Percentiles rank a stretch among this genome's conserved stretches.
phyloP scores from a whole-genome alignment of 176 grass and related monocot species.

The Phyllostachys edulis region DNA sequence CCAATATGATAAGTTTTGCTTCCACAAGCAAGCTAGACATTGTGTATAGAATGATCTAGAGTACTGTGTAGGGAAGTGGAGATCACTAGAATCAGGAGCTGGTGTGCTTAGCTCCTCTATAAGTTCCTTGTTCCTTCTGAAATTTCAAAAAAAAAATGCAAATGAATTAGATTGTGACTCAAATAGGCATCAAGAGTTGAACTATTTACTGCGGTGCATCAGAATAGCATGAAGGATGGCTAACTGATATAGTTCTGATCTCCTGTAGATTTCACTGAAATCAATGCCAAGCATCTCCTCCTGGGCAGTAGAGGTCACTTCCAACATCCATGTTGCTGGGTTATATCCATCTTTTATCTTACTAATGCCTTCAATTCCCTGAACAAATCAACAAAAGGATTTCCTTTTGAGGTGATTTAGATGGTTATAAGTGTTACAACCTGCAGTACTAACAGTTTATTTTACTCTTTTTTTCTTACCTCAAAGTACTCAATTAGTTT shows the following conservation, averaged over 20 bases:
- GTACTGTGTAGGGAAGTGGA: slow-evolving; percentile 65
- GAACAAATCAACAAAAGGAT: slow-evolving; percentile 24
- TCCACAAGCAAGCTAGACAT: slow-evolving; percentile 84
- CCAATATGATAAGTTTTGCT: slow-evolving; percentile 77
- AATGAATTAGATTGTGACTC: slow-evolving; percentile 1
- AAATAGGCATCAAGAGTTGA: background rate
- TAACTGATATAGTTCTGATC: slow-evolving; percentile 71
- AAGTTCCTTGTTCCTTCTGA: slow-evolving; percentile 77
- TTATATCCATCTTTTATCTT: slow-evolving; percentile 79
- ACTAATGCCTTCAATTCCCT: slow-evolving; percentile 66
- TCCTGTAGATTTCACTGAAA: slow-evolving; percentile 64
- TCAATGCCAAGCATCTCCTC: slow-evolving; percentile 62
- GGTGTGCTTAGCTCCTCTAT: slow-evolving; percentile 68
- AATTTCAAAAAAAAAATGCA: slow-evolving; percentile 23
- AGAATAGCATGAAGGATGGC: slow-evolving; percentile 2
- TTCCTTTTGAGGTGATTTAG: slow-evolving; percentile 12
- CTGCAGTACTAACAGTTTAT: background rate
- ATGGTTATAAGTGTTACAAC: background rate
- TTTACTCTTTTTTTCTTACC: slow-evolving; percentile 45
- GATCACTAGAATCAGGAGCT: slow-evolving; percentile 52
- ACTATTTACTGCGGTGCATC: background rate
- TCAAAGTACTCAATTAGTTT: slow-evolving; percentile 85
- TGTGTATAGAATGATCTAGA: slow-evolving; percentile 63
- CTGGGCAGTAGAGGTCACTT: slow-evolving; percentile 62
- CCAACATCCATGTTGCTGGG: slow-evolving; percentile 94